Percentiles rank a stretch among this genome's conserved stretches.
These are phyloP conservation scores for Sorghum bicolor DNA, from an alignment of 176 grass and related monocot species.

Conservation along the genomic window DNA sequence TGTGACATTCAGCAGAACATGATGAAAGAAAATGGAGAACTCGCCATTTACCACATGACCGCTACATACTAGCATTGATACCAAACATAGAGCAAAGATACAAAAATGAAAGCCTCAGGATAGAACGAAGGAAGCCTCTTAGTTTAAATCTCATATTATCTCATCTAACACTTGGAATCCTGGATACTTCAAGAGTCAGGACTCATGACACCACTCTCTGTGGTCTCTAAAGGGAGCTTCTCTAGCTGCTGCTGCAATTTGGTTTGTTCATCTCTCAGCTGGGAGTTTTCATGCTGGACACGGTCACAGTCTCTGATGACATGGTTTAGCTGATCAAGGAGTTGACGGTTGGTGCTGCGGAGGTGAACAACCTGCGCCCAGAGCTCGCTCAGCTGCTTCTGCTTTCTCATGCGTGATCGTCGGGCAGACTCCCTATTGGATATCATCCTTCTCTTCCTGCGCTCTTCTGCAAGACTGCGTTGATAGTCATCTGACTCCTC, in stretches of 20 bases:
- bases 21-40: constrained; percentile 7
- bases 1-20: constrained; percentile 13
- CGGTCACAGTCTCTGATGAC: constrained; percentile 54
- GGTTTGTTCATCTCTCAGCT: constrained; percentile 51
- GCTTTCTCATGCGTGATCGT: constrained; percentile 94
- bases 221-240: constrained; percentile 37
- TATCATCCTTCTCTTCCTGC: constrained; percentile 85
- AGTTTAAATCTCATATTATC: constrained; percentile 35
- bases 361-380: constrained; percentile 72
- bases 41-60: background rate
- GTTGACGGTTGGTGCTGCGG: constrained; percentile 58
- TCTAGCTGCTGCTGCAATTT: constrained; percentile 63
- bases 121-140: constrained; percentile 38
- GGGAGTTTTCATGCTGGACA: constrained; percentile 59
- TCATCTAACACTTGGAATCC: constrained; percentile 29
- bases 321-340: constrained; percentile 77
- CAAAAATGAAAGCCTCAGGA: constrained; percentile 34
- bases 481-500: constrained; percentile 54
- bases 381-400: constrained; percentile 79
- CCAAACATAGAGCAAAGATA: constrained; percentile 32
- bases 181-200: constrained; percentile 27
- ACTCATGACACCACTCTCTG: constrained; percentile 23
- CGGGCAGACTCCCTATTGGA: constrained; percentile 95
- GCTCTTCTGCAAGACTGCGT: constrained; percentile 57
- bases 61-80: constrained; percentile 22